Conservation (phyloP, 371 early-diverging fungal species). For the Mortierella sp. region DNA sequence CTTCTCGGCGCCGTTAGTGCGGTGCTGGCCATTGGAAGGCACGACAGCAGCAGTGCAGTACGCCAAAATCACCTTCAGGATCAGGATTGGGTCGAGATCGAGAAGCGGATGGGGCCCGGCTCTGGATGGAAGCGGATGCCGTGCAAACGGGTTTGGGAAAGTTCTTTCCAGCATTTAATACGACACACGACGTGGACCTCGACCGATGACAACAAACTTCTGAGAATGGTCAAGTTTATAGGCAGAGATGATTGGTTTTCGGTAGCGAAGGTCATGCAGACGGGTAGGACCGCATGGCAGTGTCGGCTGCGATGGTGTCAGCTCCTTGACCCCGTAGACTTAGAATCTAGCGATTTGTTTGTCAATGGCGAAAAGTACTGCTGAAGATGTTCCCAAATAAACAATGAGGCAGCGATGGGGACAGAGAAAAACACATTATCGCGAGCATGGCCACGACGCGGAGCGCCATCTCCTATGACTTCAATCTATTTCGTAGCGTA, state of each 20-base stretch:
- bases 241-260: slow-evolving; percentile 42
- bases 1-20: slow-evolving; percentile 9
- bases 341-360: slow-evolving; percentile 3
- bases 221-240: slow-evolving; percentile 32
- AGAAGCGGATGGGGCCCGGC: slow-evolving; percentile 13
- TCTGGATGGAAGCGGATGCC: slow-evolving; percentile 37
- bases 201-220: slow-evolving; percentile 14
- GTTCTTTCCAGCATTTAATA: slow-evolving; percentile 22
- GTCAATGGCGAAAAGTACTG: slow-evolving; percentile 19
- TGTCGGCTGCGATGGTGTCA: slow-evolving; percentile 43
- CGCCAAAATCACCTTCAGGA: not conserved
- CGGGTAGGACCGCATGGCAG: slow-evolving; percentile 30
- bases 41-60: not conserved
- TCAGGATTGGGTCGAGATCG: slow-evolving; percentile 28
- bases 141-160: slow-evolving; percentile 47
- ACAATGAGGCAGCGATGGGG: too few relatives aligned
- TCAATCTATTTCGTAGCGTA: too few relatives aligned
- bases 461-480: too few relatives aligned
- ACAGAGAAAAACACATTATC: too few relatives aligned
- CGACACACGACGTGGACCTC: slow-evolving; percentile 11
- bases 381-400: too few relatives aligned
- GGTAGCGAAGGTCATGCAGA: slow-evolving; percentile 32
- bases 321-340: slow-evolving; percentile 32
- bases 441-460: too few relatives aligned
- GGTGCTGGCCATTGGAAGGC: not conserved